Evolutionary conservation across 306 rosid species (phyloP).

Genomic region (Ammopiptanthus mongolicus): DNA sequence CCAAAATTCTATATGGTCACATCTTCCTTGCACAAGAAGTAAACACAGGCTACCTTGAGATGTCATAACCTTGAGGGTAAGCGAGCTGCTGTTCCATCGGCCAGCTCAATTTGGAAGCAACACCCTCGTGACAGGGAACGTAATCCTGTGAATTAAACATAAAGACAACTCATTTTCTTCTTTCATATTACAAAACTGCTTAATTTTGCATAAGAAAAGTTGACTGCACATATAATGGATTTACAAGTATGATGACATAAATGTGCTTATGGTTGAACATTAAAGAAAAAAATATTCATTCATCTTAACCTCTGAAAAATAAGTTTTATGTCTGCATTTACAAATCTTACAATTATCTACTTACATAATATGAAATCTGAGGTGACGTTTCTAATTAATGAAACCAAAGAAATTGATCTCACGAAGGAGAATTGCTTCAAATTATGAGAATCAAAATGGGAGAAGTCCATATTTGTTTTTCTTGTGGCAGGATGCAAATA

Average conservation of each 20-base stretch:
- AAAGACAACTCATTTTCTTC: not conserved
- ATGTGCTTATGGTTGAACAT: not conserved
- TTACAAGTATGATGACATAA: not conserved
- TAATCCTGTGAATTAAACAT: slow-evolving; percentile 55
- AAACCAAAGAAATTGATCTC: slow-evolving; percentile 39
- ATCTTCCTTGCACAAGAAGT: slow-evolving; percentile 31
- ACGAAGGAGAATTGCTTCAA: slow-evolving; percentile 23
- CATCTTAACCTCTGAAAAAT: not conserved
- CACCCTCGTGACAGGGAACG: slow-evolving; percentile 92
- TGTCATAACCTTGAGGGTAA: slow-evolving; percentile 69
- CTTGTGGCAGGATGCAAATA: slow-evolving; percentile 32
- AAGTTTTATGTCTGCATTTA: slow-evolving; percentile 27
- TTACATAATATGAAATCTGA: slow-evolving; percentile 4
- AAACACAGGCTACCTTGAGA: slow-evolving; percentile 61
- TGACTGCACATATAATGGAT: not conserved
- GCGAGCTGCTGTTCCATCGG: slow-evolving; percentile 78
- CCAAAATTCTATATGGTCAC: slow-evolving; percentile 45
- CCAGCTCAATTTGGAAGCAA: slow-evolving; percentile 86
- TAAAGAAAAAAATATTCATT: not conserved
- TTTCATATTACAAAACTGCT: not conserved
- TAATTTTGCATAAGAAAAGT: not conserved
- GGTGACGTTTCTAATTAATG: slow-evolving; percentile 19
- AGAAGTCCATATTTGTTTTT: not conserved
- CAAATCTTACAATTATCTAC: not conserved
- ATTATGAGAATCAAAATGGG: slow-evolving; percentile 12